phyloP scores from a whole-genome alignment of 805 yeast genomes.

The Candida coquimbonensis region DNA sequence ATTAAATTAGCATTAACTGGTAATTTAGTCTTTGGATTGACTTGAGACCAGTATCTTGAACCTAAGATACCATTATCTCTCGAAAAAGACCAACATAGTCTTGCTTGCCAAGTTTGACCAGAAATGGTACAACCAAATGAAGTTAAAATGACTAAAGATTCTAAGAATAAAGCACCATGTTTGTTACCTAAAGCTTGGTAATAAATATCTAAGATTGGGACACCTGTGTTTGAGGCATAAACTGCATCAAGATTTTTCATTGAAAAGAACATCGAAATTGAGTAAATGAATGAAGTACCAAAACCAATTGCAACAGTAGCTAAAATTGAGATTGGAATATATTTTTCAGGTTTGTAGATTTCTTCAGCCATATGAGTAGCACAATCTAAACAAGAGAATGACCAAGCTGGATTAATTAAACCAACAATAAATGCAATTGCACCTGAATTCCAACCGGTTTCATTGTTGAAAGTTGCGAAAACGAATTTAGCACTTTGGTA shows the following conservation, averaged over 20 bases:
- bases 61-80: constrained; percentile 56
- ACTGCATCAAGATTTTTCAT: constrained; percentile 44
- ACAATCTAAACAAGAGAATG: constrained; percentile 57
- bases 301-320: constrained; percentile 59
- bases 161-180: constrained; percentile 48
- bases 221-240: constrained; percentile 42
- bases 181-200: constrained; percentile 46
- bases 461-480: constrained; percentile 44
- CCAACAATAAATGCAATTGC: constrained; percentile 60
- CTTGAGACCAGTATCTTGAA: constrained; percentile 40
- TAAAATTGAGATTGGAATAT: constrained; percentile 53
- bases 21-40: constrained; percentile 39
- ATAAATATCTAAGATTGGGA: constrained; percentile 56
- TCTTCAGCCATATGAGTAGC: constrained; percentile 74
- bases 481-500: constrained; percentile 45
- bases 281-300: constrained; percentile 44
- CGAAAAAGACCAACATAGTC: constrained; percentile 61
- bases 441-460: constrained; percentile 49
- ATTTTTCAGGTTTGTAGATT: constrained; percentile 40
- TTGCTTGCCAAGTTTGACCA: constrained; percentile 62
- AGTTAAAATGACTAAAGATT: constrained; percentile 40
- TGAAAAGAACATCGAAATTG: constrained; percentile 49
- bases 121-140: constrained; percentile 54
- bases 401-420: constrained; percentile 59
- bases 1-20: constrained; percentile 53